phyloP scores from a whole-genome alignment of 1,284 basidiomycete genomes.

The Sporisorium reilianum region DNA sequence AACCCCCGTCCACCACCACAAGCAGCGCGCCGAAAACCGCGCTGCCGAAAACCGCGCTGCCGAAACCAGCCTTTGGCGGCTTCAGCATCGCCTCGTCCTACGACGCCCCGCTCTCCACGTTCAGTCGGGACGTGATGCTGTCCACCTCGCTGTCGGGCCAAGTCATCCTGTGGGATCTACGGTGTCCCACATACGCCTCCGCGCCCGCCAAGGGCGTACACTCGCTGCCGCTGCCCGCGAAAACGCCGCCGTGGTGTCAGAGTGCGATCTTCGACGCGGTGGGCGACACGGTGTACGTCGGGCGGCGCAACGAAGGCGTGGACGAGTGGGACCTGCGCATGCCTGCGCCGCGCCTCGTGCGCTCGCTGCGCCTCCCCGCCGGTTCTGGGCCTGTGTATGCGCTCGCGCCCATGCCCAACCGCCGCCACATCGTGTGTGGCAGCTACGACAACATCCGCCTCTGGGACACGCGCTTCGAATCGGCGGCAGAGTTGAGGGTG shows the following conservation, averaged over 20 bases:
- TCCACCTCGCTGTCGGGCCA: constrained; percentile 93
- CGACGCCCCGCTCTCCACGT: constrained; percentile 70
- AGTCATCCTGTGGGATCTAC: constrained; percentile 88
- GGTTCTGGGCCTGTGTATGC: constrained; percentile 93
- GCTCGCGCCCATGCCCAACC: constrained; percentile 89
- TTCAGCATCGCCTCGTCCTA: constrained; percentile 57
- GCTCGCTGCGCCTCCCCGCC: constrained; percentile 84
- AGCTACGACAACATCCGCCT: constrained; percentile 92
- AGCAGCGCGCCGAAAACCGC: constrained; percentile 25
- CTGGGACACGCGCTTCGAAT: constrained; percentile 84
- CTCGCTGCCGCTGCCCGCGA: constrained; percentile 84
- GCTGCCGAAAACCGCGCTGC: constrained; percentile 32
- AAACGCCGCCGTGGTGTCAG: constrained; percentile 94
- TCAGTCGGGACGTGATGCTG: constrained; percentile 86
- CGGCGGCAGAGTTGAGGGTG: constrained; percentile 72
- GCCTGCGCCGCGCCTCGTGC: constrained; percentile 73
- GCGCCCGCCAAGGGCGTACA: constrained; percentile 77
- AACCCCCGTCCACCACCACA: neutral
- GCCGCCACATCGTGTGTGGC: constrained; percentile 87
- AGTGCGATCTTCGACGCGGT: constrained; percentile 80
- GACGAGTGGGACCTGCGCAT: constrained; percentile 89
- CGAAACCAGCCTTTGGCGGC: constrained; percentile 64
- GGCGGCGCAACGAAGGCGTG: constrained; percentile 87
- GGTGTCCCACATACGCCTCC: constrained; percentile 73
- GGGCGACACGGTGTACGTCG: constrained; percentile 89